These are phyloP conservation scores for Perkinsela sp. DNA, from an alignment of 208 protist species.

Conservation along the genomic window DNA sequence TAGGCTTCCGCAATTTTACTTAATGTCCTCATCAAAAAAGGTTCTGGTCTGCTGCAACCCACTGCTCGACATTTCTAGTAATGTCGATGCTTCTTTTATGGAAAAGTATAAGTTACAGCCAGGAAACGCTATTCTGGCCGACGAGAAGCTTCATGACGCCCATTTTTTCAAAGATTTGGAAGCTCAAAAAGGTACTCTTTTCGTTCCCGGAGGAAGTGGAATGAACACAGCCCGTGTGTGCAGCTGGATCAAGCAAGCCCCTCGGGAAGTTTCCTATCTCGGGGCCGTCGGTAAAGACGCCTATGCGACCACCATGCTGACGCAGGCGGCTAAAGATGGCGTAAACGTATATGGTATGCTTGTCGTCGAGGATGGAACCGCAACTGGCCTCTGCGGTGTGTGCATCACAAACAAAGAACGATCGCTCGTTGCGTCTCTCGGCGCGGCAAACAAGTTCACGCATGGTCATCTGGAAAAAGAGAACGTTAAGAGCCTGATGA, in stretches of 20 bases:
- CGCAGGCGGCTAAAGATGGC: slow-evolving; percentile 53
- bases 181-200: slow-evolving; percentile 37
- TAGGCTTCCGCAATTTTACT: slow-evolving; percentile 3
- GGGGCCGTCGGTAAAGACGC: slow-evolving; percentile 82
- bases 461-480: slow-evolving; percentile 40
- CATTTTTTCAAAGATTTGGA: slow-evolving; percentile 58
- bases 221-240: slow-evolving; percentile 85
- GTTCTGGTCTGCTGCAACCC: slow-evolving; percentile 81
- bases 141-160: slow-evolving; percentile 55
- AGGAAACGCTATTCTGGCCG: slow-evolving; percentile 57
- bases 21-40: slow-evolving; percentile 6
- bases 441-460: slow-evolving; percentile 81
- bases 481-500: slow-evolving; percentile 17
- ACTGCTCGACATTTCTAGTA: slow-evolving; percentile 85
- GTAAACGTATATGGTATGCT: slow-evolving; percentile 16
- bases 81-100: slow-evolving; percentile 61
- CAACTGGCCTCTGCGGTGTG: slow-evolving; percentile 87
- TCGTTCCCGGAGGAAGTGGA: slow-evolving; percentile 85
- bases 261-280: slow-evolving; percentile 28
- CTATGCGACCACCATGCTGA: slow-evolving; percentile 52
- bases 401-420: slow-evolving; percentile 73
- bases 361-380: slow-evolving; percentile 31
- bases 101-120: slow-evolving; percentile 59
- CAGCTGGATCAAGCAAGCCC: slow-evolving; percentile 55
- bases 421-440: slow-evolving; percentile 82